Conservation (phyloP, 352 stramenopile genomes). For the Phytophthora lateralis region DNA sequence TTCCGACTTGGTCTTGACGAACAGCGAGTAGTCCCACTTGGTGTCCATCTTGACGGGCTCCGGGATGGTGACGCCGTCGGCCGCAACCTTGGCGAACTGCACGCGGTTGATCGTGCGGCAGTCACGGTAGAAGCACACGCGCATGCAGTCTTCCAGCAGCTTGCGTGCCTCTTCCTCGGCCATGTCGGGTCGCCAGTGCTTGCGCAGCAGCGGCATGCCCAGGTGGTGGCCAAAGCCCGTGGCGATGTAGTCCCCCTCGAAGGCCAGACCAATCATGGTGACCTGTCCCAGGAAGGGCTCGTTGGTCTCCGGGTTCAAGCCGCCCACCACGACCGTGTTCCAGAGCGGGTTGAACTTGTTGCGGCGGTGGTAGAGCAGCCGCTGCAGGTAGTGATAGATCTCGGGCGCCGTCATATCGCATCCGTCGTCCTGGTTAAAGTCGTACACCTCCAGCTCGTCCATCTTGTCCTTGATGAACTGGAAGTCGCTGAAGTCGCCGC, state of each 20-base stretch:
- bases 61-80: slow-evolving; percentile 87
- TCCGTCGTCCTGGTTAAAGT: slow-evolving; percentile 96
- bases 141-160: slow-evolving; percentile 97
- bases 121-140: slow-evolving; percentile 98
- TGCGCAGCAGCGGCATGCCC: slow-evolving; percentile 96
- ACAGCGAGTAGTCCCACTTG: slow-evolving; percentile 92
- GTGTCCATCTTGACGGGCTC: slow-evolving; percentile 96
- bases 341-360: slow-evolving; percentile 99
- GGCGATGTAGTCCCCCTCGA: slow-evolving; percentile 96
- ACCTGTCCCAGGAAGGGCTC: slow-evolving; percentile 96
- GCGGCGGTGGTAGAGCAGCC: slow-evolving; percentile 98
- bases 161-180: slow-evolving; percentile 93
- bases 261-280: slow-evolving; percentile 97
- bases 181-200: slow-evolving; percentile 94
- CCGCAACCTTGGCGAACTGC: slow-evolving; percentile 96
- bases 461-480: slow-evolving; percentile 96
- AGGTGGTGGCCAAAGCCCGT: slow-evolving; percentile 98
- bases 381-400: slow-evolving; percentile 97
- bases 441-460: slow-evolving; percentile 93
- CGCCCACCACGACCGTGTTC: slow-evolving; percentile 98
- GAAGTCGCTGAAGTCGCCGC: slow-evolving; percentile 98
- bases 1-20: slow-evolving; percentile 89
- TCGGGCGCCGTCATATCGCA: slow-evolving; percentile 94
- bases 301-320: slow-evolving; percentile 89
- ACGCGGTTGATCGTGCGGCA: slow-evolving; percentile 98